These are phyloP conservation scores for Hypoxylon intermedium DNA, from an alignment of 495 filamentous ascomycete genomes.

Conservation along the genomic window DNA sequence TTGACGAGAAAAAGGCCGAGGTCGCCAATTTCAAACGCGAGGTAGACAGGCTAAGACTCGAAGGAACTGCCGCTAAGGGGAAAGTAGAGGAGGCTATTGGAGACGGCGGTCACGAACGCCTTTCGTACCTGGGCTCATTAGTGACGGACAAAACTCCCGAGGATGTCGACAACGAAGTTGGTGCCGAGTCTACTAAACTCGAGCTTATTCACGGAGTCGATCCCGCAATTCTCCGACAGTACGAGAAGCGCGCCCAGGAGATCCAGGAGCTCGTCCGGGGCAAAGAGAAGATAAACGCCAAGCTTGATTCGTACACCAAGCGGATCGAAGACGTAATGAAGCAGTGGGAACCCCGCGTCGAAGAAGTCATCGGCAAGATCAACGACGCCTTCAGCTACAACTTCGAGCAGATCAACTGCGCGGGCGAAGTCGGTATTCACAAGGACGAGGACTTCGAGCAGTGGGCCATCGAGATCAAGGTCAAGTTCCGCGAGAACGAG, in stretches of 20 bases:
- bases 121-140: slow-evolving; percentile 37
- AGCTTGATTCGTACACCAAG: slow-evolving; percentile 55
- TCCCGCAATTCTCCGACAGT: slow-evolving; percentile 76
- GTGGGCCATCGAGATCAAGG: slow-evolving; percentile 92
- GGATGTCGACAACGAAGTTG: slow-evolving; percentile 75
- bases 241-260: slow-evolving; percentile 68
- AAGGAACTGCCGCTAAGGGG: slow-evolving; percentile 37
- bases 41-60: slow-evolving; percentile 36
- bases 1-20: slow-evolving; percentile 52
- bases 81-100: slow-evolving; percentile 47
- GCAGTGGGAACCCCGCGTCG: slow-evolving; percentile 86
- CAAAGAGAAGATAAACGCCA: slow-evolving; percentile 55
- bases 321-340: slow-evolving; percentile 62
- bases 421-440: slow-evolving; percentile 84
- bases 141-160: slow-evolving; percentile 60
- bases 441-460: slow-evolving; percentile 89
- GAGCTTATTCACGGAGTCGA: slow-evolving; percentile 82
- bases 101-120: slow-evolving; percentile 45
- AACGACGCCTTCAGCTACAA: slow-evolving; percentile 88
- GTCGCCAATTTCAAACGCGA: slow-evolving; percentile 30
- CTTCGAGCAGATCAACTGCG: slow-evolving; percentile 91
- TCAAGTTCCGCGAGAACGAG: slow-evolving; percentile 91
- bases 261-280: slow-evolving; percentile 53
- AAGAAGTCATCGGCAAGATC: slow-evolving; percentile 78
- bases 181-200: slow-evolving; percentile 73